phyloP scores from a whole-genome alignment of 192 early-diverging fungal genomes.

The Backusella morwellensis region DNA sequence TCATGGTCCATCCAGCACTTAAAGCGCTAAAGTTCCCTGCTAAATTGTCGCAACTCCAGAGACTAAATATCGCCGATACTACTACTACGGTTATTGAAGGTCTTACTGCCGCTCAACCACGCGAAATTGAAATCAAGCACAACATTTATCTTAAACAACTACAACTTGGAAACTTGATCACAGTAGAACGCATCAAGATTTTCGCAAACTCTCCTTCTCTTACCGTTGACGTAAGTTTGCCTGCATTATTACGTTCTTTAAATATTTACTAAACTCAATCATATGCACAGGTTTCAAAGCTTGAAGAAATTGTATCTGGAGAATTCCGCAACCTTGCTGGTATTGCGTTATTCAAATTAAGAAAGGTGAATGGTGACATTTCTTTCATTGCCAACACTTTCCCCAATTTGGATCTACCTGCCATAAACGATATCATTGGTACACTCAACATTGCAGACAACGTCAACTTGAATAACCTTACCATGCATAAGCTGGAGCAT shows the following conservation, averaged over 20 bases:
- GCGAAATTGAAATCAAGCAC: constrained; percentile 16
- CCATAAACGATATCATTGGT: constrained; percentile 44
- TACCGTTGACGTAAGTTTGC: constrained; percentile 12
- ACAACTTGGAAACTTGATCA: constrained; percentile 11
- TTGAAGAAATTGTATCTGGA: constrained; percentile 45
- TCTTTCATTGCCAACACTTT: constrained; percentile 61
- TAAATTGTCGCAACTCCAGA: constrained; percentile 21
- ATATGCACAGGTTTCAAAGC: not conserved
- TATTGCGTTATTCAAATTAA: constrained; percentile 45
- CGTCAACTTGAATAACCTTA: constrained; percentile 48
- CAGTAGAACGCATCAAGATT: constrained; percentile 9
- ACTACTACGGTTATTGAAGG: constrained; percentile 19
- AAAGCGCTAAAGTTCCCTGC: constrained; percentile 22
- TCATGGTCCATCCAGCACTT: constrained; percentile 21
- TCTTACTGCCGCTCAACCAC: constrained; percentile 5
- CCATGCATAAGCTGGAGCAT: constrained; percentile 50
- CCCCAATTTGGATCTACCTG: constrained; percentile 45
- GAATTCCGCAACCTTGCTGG: constrained; percentile 56
- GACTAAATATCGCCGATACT: constrained; percentile 26
- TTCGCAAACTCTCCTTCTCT: constrained; percentile 25
- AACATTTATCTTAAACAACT: constrained; percentile 35
- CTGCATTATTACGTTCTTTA: not conserved
- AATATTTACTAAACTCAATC: not conserved
- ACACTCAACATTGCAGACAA: constrained; percentile 62
- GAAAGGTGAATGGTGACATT: constrained; percentile 51